Conservation (phyloP, 208 protist species). For the Cochliopodium minus region DNA sequence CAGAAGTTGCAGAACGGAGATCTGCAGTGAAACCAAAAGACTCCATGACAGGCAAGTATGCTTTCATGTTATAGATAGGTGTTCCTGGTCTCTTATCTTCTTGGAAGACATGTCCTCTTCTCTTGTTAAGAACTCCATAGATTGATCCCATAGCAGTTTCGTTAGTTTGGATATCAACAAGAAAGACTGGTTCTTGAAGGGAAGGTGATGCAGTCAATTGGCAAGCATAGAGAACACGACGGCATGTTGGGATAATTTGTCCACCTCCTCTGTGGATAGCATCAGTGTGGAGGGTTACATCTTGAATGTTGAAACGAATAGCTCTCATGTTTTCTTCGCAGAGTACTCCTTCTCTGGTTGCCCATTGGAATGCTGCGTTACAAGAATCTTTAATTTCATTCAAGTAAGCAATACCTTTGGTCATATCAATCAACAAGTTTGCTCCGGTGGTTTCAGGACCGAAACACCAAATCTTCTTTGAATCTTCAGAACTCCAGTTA, state of each 20-base stretch:
- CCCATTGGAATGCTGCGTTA: slow-evolving; percentile 79
- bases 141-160: slow-evolving; percentile 81
- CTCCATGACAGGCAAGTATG: slow-evolving; percentile 91
- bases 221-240: slow-evolving; percentile 76
- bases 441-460: slow-evolving; percentile 78
- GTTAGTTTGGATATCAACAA: slow-evolving; percentile 86
- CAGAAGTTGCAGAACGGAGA: slow-evolving; percentile 76
- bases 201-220: slow-evolving; percentile 67
- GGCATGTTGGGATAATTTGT: slow-evolving; percentile 88
- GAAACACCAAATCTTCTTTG: slow-evolving; percentile 94
- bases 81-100: slow-evolving; percentile 82
- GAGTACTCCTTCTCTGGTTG: slow-evolving; percentile 75
- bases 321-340: slow-evolving; percentile 88
- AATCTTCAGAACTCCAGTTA: slow-evolving; percentile 69
- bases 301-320: slow-evolving; percentile 79
- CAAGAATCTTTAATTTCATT: slow-evolving; percentile 93
- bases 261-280: slow-evolving; percentile 91
- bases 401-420: slow-evolving; percentile 93
- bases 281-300: slow-evolving; percentile 94
- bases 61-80: slow-evolving; percentile 84
- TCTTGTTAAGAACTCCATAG: slow-evolving; percentile 77
- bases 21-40: slow-evolving; percentile 94
- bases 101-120: slow-evolving; percentile 83
- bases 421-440: slow-evolving; percentile 89
- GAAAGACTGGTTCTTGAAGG: slow-evolving; percentile 90